Conservation (phyloP, 441 rosid species). For the Jatropha podagrica region DNA sequence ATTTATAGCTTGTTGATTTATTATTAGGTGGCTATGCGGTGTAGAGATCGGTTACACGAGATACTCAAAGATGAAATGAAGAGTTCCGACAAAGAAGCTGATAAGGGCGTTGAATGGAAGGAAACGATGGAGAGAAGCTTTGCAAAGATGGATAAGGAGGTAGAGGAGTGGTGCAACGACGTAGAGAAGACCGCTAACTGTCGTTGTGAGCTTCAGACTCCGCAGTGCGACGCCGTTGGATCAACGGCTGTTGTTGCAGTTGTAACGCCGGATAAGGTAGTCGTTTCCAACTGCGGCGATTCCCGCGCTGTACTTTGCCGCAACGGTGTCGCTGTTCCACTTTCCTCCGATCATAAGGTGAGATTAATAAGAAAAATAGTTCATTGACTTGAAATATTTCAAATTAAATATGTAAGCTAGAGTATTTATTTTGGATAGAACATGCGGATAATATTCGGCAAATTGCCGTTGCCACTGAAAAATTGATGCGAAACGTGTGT, state of each 20-base stretch:
- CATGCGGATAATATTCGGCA: background rate
- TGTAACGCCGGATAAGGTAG: slow-evolving; percentile 61
- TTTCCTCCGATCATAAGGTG: slow-evolving; percentile 88
- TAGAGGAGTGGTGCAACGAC: slow-evolving; percentile 31
- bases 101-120: slow-evolving; percentile 50
- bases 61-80: slow-evolving; percentile 57
- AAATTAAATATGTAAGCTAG: too few relatives aligned
- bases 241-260: slow-evolving; percentile 86
- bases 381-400: too few relatives aligned
- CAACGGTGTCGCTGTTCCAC: slow-evolving; percentile 66
- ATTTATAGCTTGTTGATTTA: background rate
- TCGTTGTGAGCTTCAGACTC: slow-evolving; percentile 77
- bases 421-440: too few relatives aligned
- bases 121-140: slow-evolving; percentile 61
- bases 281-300: slow-evolving; percentile 88
- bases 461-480: background rate
- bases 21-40: slow-evolving; percentile 75
- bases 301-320: slow-evolving; percentile 92
- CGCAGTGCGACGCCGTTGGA: slow-evolving; percentile 90
- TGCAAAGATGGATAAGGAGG: slow-evolving; percentile 68
- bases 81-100: background rate
- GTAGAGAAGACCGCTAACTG: slow-evolving; percentile 35
- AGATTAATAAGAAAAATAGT: background rate
- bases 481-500: background rate
- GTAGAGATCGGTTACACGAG: slow-evolving; percentile 73